Evolutionary conservation across 495 filamentous ascomycete genomes (phyloP).

Genomic region (Parathielavia appendiculata): DNA sequence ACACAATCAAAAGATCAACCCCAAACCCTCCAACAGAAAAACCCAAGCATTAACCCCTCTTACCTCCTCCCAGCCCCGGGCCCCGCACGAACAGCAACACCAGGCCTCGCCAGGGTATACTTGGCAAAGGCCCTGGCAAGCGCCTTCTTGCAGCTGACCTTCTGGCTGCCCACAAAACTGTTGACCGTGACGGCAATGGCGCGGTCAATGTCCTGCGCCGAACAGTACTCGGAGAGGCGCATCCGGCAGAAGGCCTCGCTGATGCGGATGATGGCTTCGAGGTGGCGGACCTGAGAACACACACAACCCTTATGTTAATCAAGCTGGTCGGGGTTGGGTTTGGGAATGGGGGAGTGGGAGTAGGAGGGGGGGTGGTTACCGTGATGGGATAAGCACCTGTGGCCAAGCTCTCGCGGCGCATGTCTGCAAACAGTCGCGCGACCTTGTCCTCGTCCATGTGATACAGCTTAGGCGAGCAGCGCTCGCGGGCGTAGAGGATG

Average conservation of each 20-base stretch:
- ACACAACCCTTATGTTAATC: too few species aligned
- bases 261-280: conserved; percentile 96
- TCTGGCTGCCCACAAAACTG: conserved; percentile 92
- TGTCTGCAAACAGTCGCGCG: conserved; percentile 88
- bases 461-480: conserved; percentile 85
- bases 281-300: conserved; percentile 75
- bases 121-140: conserved; percentile 95
- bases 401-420: conserved; percentile 84
- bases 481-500: conserved; percentile 91
- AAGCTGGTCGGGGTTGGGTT: conserved; percentile 16
- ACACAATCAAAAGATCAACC: too few species aligned
- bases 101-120: conserved; percentile 59
- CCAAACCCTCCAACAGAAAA: too few species aligned
- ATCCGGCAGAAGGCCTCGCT: conserved; percentile 90
- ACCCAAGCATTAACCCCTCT: too few species aligned
- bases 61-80: too few species aligned
- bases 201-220: conserved; percentile 83
- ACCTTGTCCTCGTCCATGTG: conserved; percentile 99
- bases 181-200: conserved; percentile 97
- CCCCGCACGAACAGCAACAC: conserved; percentile 1
- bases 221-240: conserved; percentile 91
- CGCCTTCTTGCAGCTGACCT: conserved; percentile 96
- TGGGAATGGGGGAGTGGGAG: background rate
- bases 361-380: conserved; percentile 48
- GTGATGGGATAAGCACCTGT: conserved; percentile 98